Evolutionary conservation across 805 yeast species (phyloP).

Genomic region (Hanseniaspora singularis): DNA sequence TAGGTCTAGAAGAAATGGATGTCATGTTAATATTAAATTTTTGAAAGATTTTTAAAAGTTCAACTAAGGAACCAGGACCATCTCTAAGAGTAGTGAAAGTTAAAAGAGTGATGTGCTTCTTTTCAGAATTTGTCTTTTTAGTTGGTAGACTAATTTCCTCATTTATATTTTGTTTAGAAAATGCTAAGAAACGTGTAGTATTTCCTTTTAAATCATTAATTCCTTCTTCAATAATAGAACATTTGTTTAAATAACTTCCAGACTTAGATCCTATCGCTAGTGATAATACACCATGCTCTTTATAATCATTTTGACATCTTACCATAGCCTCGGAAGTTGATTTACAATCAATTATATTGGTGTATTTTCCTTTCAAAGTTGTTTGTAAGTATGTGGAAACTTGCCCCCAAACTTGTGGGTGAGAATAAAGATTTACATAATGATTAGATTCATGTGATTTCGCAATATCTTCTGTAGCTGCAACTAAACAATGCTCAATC

Average conservation of each 20-base stretch:
- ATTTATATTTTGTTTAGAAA: slow-evolving; percentile 31
- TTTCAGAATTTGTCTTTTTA: neutral
- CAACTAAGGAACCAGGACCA: slow-evolving; percentile 64
- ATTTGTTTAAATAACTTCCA: slow-evolving; percentile 49
- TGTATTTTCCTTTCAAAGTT: slow-evolving; percentile 26
- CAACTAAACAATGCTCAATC: slow-evolving; percentile 62
- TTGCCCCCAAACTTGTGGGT: slow-evolving; percentile 98
- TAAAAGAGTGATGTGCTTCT: slow-evolving; percentile 37
- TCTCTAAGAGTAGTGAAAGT: slow-evolving; percentile 55
- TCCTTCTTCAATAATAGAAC: slow-evolving; percentile 41
- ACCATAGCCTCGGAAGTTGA: slow-evolving; percentile 85
- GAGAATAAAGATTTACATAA: slow-evolving; percentile 61
- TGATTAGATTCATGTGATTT: neutral
- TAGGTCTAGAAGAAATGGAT: slow-evolving; percentile 68
- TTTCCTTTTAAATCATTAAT: slow-evolving; percentile 67
- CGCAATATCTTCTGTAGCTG: slow-evolving; percentile 17
- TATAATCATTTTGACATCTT: slow-evolving; percentile 34
- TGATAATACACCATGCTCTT: slow-evolving; percentile 28
- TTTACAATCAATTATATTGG: slow-evolving; percentile 45
- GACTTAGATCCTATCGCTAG: slow-evolving; percentile 66
- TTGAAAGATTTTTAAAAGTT: slow-evolving; percentile 48
- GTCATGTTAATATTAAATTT: slow-evolving; percentile 49
- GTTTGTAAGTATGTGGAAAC: slow-evolving; percentile 44
- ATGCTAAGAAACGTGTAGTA: slow-evolving; percentile 72
- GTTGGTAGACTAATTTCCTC: neutral